Conservation (phyloP, 2,329 filamentous ascomycete genomes). For the Lachnellula subtilissima region DNA sequence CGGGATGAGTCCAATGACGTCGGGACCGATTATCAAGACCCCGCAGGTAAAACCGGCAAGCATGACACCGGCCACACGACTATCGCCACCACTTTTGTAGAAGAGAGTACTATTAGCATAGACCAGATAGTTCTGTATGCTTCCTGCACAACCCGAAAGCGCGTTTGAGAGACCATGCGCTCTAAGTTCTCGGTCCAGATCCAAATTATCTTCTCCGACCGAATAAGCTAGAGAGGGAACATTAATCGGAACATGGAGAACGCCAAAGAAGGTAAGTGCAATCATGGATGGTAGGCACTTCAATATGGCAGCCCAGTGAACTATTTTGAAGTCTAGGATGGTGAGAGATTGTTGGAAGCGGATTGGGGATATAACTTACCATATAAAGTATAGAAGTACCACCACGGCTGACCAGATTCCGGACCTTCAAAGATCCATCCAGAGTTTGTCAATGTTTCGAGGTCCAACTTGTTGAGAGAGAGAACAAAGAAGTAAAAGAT, state of each 20-base stretch:
- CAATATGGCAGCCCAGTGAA: conserved; percentile 78
- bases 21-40: conserved; percentile 79
- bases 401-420: conserved; percentile 83
- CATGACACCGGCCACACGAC: conserved; percentile 77
- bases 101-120: conserved; percentile 98
- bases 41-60: conserved; percentile 75
- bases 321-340: conserved; percentile 65
- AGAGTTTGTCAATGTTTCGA: conserved; percentile 59
- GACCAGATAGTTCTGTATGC: conserved; percentile 94
- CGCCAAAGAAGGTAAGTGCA: conserved; percentile 93
- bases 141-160: conserved; percentile 78
- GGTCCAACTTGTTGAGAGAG: conserved; percentile 61
- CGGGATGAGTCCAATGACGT: conserved; percentile 88
- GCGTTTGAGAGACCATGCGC: conserved; percentile 93
- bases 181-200: conserved; percentile 85
- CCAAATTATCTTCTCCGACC: conserved; percentile 85
- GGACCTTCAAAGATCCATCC: conserved; percentile 94
- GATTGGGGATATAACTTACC: conserved; percentile 49
- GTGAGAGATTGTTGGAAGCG: conserved; percentile 5
- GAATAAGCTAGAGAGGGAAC: conserved; percentile 89
- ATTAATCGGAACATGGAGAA: conserved; percentile 96
- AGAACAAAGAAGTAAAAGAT: conserved; percentile 76
- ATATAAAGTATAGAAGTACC: conserved; percentile 95
- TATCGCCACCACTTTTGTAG: conserved; percentile 86
- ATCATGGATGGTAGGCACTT: conserved; percentile 92